Conservation (phyloP, 306 rosid genomes). For the Notholithocarpus densiflorus region DNA sequence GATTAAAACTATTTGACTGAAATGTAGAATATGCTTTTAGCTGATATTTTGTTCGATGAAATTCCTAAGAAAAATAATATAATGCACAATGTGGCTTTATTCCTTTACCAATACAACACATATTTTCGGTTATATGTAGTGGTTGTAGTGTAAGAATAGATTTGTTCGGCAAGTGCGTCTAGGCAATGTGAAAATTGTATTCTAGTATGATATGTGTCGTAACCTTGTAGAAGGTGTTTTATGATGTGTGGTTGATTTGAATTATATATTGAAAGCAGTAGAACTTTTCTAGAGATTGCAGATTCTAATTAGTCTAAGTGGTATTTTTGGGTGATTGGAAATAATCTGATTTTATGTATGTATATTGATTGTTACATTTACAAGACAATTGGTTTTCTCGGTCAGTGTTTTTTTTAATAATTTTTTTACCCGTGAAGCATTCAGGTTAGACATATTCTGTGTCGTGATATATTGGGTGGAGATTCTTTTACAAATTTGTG, state of each 20-base stretch:
- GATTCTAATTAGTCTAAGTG: not conserved
- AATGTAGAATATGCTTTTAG: not conserved
- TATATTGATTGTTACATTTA: too few relatives aligned
- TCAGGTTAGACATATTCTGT: too few relatives aligned
- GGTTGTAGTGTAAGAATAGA: not conserved
- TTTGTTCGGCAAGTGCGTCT: not conserved
- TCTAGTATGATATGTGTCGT: not conserved
- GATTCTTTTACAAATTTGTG: too few relatives aligned
- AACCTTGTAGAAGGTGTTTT: not conserved
- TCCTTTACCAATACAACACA: too few relatives aligned
- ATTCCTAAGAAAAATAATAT: not conserved
- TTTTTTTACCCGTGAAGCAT: too few relatives aligned
- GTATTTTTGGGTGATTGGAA: not conserved
- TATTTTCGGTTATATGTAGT: too few relatives aligned
- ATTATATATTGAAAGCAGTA: not conserved
- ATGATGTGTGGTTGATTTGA: not conserved
- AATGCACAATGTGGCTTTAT: too few relatives aligned
- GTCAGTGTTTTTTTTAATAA: too few relatives aligned
- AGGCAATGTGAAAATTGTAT: not conserved
- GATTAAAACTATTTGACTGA: not conserved
- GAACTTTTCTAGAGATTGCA: not conserved
- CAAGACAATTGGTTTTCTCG: too few relatives aligned
- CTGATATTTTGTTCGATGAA: not conserved
- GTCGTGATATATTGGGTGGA: too few relatives aligned
- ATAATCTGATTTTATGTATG: too few relatives aligned